Evolutionary conservation across 345 rosid species (phyloP).

Genomic region (Citrus unshiu): DNA sequence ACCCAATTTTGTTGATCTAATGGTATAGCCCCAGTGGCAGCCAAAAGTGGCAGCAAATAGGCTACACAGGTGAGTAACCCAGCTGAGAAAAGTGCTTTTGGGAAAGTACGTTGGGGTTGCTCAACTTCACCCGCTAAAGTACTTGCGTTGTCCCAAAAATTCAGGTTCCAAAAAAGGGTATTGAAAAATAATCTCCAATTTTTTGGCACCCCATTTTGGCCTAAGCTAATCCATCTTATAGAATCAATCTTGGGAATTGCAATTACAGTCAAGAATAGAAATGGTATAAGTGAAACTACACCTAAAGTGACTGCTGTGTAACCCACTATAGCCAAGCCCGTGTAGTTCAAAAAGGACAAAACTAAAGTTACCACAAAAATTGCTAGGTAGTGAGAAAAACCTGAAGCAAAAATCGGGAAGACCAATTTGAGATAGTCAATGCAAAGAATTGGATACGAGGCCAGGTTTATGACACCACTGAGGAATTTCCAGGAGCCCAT

Average conservation of each 20-base stretch:
- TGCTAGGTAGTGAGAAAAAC: slow-evolving; percentile 52
- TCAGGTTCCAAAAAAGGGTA: slow-evolving; percentile 91
- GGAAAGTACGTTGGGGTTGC: slow-evolving; percentile 66
- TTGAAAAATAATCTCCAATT: slow-evolving; percentile 83
- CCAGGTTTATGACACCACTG: slow-evolving; percentile 79
- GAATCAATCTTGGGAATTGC: slow-evolving; percentile 72
- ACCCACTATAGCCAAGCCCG: slow-evolving; percentile 71
- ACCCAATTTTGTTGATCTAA: slow-evolving; percentile 46
- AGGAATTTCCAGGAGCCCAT: slow-evolving; percentile 85
- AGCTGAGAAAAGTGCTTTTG: slow-evolving; percentile 55
- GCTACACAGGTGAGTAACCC: slow-evolving; percentile 77
- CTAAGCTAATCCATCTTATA: slow-evolving; percentile 66
- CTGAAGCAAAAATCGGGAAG: slow-evolving; percentile 41
- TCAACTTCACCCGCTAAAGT: slow-evolving; percentile 86
- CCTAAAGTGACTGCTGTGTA: slow-evolving; percentile 68
- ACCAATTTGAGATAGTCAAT: slow-evolving; percentile 54
- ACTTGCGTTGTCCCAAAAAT: slow-evolving; percentile 90
- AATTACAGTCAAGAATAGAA: slow-evolving; percentile 55
- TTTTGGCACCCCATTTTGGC: slow-evolving; percentile 49
- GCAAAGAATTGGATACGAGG: slow-evolving; percentile 71
- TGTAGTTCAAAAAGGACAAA: slow-evolving; percentile 64
- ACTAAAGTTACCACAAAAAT: slow-evolving; percentile 34
- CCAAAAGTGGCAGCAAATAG: slow-evolving; percentile 75
- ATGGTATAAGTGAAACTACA: slow-evolving; percentile 67
- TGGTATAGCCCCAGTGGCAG: slow-evolving; percentile 52